Evolutionary conservation across 2,329 filamentous ascomycete genomes (phyloP).

Genomic region (Xylaria sp.): DNA sequence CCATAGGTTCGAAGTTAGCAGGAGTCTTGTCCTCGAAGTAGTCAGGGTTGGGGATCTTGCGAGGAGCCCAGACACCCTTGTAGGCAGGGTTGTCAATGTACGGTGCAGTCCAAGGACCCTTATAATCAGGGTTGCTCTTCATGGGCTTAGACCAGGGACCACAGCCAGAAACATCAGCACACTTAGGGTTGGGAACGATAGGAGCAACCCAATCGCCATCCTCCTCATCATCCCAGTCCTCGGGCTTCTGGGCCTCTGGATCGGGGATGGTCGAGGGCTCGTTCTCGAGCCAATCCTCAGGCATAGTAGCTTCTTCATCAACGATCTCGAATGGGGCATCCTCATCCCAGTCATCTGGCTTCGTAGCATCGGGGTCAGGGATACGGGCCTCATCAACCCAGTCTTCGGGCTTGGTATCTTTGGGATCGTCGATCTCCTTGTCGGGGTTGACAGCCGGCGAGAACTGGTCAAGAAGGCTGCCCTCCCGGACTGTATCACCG

Average conservation of each 20-base stretch:
- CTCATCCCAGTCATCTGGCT: slow-evolving; percentile 99
- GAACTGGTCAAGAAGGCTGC: slow-evolving; percentile 94
- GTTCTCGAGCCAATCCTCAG: slow-evolving; percentile 94
- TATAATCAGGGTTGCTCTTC: slow-evolving; percentile 96
- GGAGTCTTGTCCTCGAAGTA: slow-evolving; percentile 98
- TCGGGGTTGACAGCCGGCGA: slow-evolving; percentile 90
- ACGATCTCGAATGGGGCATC: slow-evolving; percentile 96
- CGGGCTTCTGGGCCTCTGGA: slow-evolving; percentile 95
- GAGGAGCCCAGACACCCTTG: slow-evolving; percentile 94
- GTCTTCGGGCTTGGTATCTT: slow-evolving; percentile 92
- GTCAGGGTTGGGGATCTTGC: slow-evolving; percentile 96
- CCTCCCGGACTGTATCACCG: slow-evolving; percentile 86
- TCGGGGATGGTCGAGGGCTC: slow-evolving; percentile 87
- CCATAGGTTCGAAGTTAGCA: slow-evolving; percentile 97
- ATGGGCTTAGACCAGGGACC: slow-evolving; percentile 91
- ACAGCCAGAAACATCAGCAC: slow-evolving; percentile 90
- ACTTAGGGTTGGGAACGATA: slow-evolving; percentile 95
- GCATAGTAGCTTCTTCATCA: slow-evolving; percentile 89
- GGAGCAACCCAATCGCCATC: slow-evolving; percentile 97
- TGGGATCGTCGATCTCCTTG: slow-evolving; percentile 93
- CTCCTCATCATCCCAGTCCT: slow-evolving; percentile 99
- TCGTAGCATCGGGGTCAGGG: slow-evolving; percentile 88
- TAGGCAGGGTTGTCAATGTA: slow-evolving; percentile 97
- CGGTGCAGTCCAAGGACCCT: slow-evolving; percentile 97
- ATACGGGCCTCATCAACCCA: slow-evolving; percentile 97